These are phyloP conservation scores for Thraustochytrium sp. DNA, from an alignment of 352 stramenopile species.

Conservation along the genomic window DNA sequence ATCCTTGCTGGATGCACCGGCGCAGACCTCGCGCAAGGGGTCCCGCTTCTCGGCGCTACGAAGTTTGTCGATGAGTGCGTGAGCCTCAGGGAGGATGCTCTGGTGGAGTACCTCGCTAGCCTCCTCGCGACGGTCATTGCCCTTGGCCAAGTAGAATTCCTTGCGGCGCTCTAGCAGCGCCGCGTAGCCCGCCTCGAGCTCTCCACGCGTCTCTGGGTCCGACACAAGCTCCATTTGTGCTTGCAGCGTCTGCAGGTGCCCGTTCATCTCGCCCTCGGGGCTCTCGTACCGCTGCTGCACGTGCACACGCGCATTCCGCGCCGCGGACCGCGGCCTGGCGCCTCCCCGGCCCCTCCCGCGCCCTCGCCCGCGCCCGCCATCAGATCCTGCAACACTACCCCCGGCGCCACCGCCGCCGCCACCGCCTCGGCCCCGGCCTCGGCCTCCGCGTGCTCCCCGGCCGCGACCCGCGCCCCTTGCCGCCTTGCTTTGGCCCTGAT, in stretches of 20 bases:
- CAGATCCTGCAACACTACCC: background rate
- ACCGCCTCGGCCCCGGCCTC: background rate
- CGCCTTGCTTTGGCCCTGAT: too few relatives aligned
- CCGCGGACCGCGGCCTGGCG: background rate
- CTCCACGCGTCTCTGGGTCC: background rate
- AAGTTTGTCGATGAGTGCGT: background rate
- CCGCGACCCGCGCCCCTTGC: background rate
- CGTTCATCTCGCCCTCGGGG: constrained; percentile 7
- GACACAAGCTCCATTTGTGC: background rate
- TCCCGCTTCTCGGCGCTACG: background rate
- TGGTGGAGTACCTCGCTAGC: background rate
- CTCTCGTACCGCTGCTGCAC: background rate
- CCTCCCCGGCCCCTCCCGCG: background rate
- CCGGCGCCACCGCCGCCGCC: background rate
- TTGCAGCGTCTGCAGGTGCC: background rate
- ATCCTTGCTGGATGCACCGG: background rate
- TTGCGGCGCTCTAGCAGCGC: background rate
- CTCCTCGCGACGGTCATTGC: background rate
- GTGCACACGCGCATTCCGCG: background rate
- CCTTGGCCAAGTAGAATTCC: background rate
- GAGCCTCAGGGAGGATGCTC: background rate
- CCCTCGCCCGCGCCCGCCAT: too few relatives aligned
- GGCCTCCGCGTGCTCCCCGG: background rate
- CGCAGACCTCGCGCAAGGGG: background rate
- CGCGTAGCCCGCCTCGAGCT: background rate